phyloP scores from a whole-genome alignment of 129 eudicot species.

The Ambrosia trifida region DNA sequence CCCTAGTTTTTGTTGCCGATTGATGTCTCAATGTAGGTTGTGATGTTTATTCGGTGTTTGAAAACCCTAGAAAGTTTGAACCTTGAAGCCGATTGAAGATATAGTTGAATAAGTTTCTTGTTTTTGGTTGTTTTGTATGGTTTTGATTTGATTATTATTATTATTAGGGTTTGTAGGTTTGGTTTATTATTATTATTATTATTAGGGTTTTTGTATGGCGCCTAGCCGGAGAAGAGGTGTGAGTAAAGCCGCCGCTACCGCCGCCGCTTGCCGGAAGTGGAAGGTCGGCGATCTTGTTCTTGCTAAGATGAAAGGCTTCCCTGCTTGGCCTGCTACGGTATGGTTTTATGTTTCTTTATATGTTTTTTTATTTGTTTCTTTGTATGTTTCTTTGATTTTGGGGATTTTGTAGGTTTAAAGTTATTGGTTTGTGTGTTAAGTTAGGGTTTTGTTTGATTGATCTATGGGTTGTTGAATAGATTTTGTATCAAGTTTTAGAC shows the following conservation, averaged over 20 bases:
- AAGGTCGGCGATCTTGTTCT: slow-evolving; percentile 98
- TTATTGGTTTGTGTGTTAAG: neutral
- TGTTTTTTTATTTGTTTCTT: too few species aligned
- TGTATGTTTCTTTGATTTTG: too few species aligned
- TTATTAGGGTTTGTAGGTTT: slow-evolving; percentile 24
- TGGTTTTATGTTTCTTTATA: slow-evolving; percentile 17
- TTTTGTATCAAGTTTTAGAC: neutral
- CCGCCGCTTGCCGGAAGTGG: slow-evolving; percentile 84
- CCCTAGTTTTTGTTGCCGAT: too few species aligned
- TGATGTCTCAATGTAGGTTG: too few species aligned
- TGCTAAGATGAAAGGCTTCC: slow-evolving; percentile 95
- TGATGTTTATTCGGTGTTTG: neutral
- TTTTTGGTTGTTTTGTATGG: slow-evolving; percentile 19
- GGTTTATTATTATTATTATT: neutral
- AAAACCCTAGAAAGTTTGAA: slow-evolving; percentile 28
- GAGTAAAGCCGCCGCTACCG: slow-evolving; percentile 67
- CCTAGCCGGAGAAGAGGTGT: slow-evolving; percentile 82
- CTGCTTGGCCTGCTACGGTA: slow-evolving; percentile 99
- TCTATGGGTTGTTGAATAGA: slow-evolving; percentile 1
- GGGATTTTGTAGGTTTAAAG: slow-evolving; percentile 18
- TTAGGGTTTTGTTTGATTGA: slow-evolving; percentile 29
- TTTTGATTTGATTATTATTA: slow-evolving; percentile 23
- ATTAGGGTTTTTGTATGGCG: slow-evolving; percentile 46
- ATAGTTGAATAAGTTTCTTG: slow-evolving; percentile 18
- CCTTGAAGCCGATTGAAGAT: slow-evolving; percentile 1